phyloP scores from a whole-genome alignment of 371 early-diverging fungal genomes.

The Mucor sp. region DNA sequence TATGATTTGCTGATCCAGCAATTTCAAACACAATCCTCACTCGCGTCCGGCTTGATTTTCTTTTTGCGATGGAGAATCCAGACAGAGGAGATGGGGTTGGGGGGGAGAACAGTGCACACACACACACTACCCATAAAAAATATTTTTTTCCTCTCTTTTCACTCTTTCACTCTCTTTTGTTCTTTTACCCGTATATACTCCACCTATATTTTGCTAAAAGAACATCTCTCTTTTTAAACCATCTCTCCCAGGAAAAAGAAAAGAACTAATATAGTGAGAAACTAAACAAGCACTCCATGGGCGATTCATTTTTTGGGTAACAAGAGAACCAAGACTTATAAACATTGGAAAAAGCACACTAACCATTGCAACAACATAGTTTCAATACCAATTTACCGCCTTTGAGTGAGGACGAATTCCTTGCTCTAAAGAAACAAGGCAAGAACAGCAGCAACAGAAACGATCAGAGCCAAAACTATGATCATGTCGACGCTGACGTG shows the following conservation, averaged over 20 bases:
- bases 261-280: neutral
- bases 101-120: no score
- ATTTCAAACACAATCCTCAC: no score
- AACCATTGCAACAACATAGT: conserved; percentile 28
- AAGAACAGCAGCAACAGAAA: conserved; percentile 18
- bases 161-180: no score
- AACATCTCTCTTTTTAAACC: neutral
- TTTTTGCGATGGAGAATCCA: no score
- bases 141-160: neutral
- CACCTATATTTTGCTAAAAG: neutral
- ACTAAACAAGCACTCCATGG: conserved; percentile 27
- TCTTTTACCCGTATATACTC: no score
- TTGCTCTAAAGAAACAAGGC: conserved; percentile 36
- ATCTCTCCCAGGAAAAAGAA: neutral
- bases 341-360: neutral
- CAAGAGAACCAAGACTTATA: neutral
- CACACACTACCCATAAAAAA: no score
- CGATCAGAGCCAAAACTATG: conserved; percentile 7
- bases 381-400: conserved; percentile 66
- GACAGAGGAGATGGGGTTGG: no score
- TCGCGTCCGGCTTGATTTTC: no score
- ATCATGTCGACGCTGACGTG: conserved; percentile 34
- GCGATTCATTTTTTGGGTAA: conserved; percentile 58
- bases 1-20: no score
- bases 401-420: conserved; percentile 47